Percentiles rank a stretch among this genome's conserved stretches.
phyloP scores from a whole-genome alignment of 2,329 filamentous ascomycete genomes.

The Cordyceps farinosa region DNA sequence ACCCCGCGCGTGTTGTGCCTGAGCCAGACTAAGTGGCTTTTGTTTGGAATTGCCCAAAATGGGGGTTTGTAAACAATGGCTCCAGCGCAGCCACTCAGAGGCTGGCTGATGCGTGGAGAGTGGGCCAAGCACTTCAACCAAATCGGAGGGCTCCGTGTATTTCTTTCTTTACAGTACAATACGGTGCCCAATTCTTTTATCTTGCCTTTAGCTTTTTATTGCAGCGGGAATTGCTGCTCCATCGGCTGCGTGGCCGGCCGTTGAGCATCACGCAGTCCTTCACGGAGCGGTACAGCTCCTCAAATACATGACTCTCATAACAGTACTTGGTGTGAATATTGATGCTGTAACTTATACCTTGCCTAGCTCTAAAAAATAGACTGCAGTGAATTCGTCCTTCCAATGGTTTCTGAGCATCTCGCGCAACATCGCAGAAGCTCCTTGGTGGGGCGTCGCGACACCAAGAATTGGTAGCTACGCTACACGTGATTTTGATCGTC shows the following conservation, averaged over 20 bases:
- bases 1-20: conserved; percentile 22
- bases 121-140: not conserved
- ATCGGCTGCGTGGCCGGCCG: not conserved
- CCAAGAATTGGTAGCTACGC: not conserved
- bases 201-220: not conserved
- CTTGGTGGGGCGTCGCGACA: conserved; percentile 3
- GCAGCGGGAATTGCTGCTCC: not conserved
- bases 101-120: not conserved
- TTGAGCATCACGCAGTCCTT: not conserved
- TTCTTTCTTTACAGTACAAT: no score
- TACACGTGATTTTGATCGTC: conserved; percentile 5
- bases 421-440: not conserved
- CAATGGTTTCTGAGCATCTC: not conserved
- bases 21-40: conserved; percentile 17
- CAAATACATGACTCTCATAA: no score
- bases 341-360: no score
- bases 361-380: no score
- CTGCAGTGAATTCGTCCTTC: no score
- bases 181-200: no score
- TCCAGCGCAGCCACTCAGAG: conserved; percentile 10
- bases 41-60: conserved; percentile 40
- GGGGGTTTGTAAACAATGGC: conserved; percentile 40
- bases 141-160: not conserved
- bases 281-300: not conserved
- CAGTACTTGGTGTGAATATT: not conserved